Conservation (phyloP, 108 stramenopile genomes). For the Conticribra guillardii region DNA sequence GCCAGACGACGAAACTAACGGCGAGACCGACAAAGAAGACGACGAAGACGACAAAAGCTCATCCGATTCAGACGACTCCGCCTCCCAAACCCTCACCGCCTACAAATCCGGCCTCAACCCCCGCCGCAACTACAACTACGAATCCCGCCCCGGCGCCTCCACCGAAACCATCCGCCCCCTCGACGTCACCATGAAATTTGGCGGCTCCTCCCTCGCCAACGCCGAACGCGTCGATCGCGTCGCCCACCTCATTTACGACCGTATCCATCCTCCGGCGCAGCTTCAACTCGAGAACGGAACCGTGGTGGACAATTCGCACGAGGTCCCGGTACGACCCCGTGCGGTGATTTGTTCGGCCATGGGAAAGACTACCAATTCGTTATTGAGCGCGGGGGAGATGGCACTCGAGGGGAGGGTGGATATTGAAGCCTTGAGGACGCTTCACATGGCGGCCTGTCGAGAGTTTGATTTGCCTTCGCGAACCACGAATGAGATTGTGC, state of each 20-base stretch:
- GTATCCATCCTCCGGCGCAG: constrained; percentile 54
- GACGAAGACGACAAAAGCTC: not conserved
- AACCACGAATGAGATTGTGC: constrained; percentile 65
- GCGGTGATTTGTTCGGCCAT: constrained; percentile 94
- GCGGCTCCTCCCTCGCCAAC: constrained; percentile 91
- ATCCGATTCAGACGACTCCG: not conserved
- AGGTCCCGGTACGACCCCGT: constrained; percentile 38
- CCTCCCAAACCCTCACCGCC: constrained; percentile 2
- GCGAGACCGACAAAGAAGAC: constrained; percentile 8
- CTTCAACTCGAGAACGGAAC: constrained; percentile 14
- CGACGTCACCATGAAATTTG: constrained; percentile 93
- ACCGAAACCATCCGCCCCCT: constrained; percentile 12
- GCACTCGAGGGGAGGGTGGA: constrained; percentile 92
- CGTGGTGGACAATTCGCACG: too few species aligned
- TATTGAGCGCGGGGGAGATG: constrained; percentile 91
- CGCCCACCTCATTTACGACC: constrained; percentile 84
- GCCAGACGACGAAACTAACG: not conserved
- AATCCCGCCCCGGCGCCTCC: constrained; percentile 20
- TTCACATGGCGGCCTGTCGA: constrained; percentile 79
- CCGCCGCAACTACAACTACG: constrained; percentile 4
- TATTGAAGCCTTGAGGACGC: constrained; percentile 89
- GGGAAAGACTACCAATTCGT: constrained; percentile 96
- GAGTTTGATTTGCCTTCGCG: constrained; percentile 69
- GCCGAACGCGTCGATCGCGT: constrained; percentile 91
- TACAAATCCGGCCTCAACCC: constrained; percentile 21